A percentile compares a stretch with the other conserved stretches of the same genome.
These are phyloP conservation scores for Clathrus columnatus DNA, from an alignment of 768 basidiomycete genomes.

Conservation along the genomic window DNA sequence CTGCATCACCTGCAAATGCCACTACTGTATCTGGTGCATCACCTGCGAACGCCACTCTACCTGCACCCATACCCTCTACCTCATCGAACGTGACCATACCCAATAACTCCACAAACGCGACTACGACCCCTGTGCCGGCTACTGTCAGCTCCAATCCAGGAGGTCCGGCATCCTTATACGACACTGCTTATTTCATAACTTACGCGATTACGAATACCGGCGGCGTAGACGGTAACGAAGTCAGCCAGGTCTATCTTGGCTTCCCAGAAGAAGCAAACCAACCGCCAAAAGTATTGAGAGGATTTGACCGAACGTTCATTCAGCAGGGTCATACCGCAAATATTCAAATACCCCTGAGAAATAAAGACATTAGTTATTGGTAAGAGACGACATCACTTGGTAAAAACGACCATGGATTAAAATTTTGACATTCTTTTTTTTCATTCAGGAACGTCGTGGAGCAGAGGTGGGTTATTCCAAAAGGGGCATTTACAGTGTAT, in stretches of 20 bases:
- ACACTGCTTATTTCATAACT: constrained; percentile 48
- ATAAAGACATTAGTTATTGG: constrained; percentile 7
- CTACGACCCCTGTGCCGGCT: not conserved
- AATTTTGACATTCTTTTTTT: too few relatives aligned
- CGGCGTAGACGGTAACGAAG: constrained; percentile 52
- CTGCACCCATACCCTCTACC: constrained; percentile 43
- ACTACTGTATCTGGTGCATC: constrained; percentile 30
- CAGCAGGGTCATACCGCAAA: constrained; percentile 35
- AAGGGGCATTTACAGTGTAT: constrained; percentile 51
- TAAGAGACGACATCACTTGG: too few relatives aligned
- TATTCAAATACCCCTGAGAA: constrained; percentile 42
- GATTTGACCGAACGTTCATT: constrained; percentile 55
- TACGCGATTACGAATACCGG: constrained; percentile 67
- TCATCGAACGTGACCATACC: not conserved
- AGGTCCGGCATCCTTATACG: constrained; percentile 47
- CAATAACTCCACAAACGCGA: not conserved
- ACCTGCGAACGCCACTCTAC: constrained; percentile 49
- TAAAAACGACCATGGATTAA: too few relatives aligned
- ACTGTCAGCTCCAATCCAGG: not conserved
- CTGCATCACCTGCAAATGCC: constrained; percentile 46
- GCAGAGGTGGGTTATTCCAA: constrained; percentile 70
- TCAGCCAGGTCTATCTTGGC: constrained; percentile 65
- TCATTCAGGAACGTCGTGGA: constrained; percentile 61
- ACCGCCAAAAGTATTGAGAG: constrained; percentile 63
- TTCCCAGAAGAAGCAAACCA: constrained; percentile 55